Conservation (phyloP, 2,329 filamentous ascomycete genomes). For the Leptographium lundbergii region DNA sequence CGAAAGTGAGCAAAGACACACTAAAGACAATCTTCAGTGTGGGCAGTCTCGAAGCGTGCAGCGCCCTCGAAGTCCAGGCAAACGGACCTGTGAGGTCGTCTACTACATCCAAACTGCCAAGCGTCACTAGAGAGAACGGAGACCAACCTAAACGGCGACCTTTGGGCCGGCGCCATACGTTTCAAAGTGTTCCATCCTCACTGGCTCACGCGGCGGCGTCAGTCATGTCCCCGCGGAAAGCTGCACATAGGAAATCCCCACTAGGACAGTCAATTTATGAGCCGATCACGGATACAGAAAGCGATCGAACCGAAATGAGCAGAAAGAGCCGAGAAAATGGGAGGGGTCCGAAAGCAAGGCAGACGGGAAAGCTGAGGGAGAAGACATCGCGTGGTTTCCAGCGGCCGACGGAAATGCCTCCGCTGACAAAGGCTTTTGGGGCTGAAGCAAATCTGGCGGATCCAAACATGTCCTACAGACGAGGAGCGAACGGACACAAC, state of each 20-base stretch:
- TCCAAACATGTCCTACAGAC: not conserved
- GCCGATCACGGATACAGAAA: not conserved
- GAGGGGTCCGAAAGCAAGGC: not conserved
- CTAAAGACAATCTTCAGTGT: conserved; percentile 38
- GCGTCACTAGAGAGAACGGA: not conserved
- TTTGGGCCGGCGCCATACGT: conserved; percentile 15
- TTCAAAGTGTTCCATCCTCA: conserved; percentile 14
- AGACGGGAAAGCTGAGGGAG: not conserved
- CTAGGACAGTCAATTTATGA: not conserved
- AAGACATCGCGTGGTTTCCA: not conserved
- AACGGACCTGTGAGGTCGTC: not conserved
- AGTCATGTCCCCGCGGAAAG: not conserved
- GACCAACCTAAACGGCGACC: conserved; percentile 1
- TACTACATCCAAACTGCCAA: not conserved
- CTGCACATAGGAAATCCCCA: not conserved
- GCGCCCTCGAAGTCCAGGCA: conserved; percentile 9
- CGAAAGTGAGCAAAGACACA: conserved; percentile 32
- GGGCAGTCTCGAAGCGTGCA: conserved; percentile 26
- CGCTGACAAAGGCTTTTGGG: not conserved
- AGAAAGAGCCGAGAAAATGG: not conserved
- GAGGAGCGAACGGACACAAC: not conserved
- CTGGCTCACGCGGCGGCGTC: conserved; percentile 12
- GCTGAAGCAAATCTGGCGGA: not conserved
- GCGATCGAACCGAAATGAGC: not conserved
- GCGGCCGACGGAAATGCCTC: not conserved